Conservation (phyloP, 2,329 filamentous ascomycete genomes). For the Cryphonectria nitschkei region DNA sequence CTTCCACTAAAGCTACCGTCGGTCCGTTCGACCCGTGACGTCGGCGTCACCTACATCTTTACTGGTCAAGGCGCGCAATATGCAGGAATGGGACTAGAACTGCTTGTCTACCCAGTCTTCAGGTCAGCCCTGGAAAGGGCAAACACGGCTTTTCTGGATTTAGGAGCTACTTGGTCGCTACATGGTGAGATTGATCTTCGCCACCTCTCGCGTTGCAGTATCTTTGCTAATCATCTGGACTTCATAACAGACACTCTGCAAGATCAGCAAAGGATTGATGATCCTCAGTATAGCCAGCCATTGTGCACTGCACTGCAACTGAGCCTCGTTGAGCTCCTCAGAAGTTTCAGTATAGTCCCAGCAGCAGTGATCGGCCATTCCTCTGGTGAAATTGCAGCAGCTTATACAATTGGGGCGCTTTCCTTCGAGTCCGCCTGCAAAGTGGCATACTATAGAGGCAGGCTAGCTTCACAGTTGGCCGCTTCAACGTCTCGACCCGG, state of each 20-base stretch:
- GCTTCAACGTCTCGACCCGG: constrained; percentile 7
- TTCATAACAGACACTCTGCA: background rate
- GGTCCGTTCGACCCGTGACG: constrained; percentile 22
- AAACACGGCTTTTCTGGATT: too few relatives aligned
- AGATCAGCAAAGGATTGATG: background rate
- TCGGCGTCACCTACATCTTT: constrained; percentile 38
- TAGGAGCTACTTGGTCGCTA: constrained; percentile 37
- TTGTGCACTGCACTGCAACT: constrained; percentile 35
- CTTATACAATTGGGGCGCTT: constrained; percentile 38
- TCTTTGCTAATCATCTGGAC: too few relatives aligned
- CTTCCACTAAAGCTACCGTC: too few relatives aligned
- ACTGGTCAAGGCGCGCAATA: constrained; percentile 39
- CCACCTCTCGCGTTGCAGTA: too few relatives aligned
- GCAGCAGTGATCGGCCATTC: constrained; percentile 41
- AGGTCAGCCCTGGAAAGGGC: too few relatives aligned
- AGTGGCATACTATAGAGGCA: constrained; percentile 39
- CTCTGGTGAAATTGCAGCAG: constrained; percentile 44
- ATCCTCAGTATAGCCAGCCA: constrained; percentile 14
- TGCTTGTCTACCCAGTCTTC: constrained; percentile 36
- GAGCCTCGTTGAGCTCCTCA: constrained; percentile 40
- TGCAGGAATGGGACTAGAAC: constrained; percentile 34
- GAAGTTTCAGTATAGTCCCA: constrained; percentile 31
- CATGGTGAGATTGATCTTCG: too few relatives aligned
- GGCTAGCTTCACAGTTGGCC: background rate
- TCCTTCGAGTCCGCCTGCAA: constrained; percentile 37